Percentiles rank a stretch among this genome's conserved stretches.
phyloP scores from a whole-genome alignment of 441 rosid species.

The Croton laevigatus region DNA sequence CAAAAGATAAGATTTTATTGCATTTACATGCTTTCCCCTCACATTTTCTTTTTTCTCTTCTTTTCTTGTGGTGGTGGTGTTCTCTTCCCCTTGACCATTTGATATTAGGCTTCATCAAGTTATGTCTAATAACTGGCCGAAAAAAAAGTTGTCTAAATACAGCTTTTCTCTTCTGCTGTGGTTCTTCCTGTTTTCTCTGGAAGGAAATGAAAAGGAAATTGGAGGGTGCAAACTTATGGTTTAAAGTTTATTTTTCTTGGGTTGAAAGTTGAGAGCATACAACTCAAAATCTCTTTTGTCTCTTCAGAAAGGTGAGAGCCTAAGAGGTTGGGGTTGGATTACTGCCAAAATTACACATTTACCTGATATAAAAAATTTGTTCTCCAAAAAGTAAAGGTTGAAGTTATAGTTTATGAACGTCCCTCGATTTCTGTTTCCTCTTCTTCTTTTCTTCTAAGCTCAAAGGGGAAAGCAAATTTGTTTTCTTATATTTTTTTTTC shows the following conservation, averaged over 20 bases:
- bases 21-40: not conserved
- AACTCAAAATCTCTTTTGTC: not conserved
- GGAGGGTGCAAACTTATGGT: not conserved
- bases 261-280: not conserved
- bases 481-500: not conserved
- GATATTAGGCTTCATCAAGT: conserved; percentile 1
- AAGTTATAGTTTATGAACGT: not conserved
- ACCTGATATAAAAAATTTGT: not conserved
- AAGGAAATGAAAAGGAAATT: not conserved
- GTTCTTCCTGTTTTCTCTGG: not conserved
- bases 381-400: not conserved
- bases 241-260: not conserved
- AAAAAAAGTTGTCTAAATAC: too few species aligned
- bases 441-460: not conserved
- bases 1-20: not conserved
- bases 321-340: not conserved
- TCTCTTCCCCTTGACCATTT: not conserved
- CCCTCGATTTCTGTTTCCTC: not conserved
- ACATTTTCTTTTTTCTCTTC: not conserved
- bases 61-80: not conserved
- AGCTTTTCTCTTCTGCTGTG: not conserved
- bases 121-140: not conserved
- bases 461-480: not conserved
- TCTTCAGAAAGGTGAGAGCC: not conserved
- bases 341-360: not conserved